Evolutionary conservation across 2,329 filamentous ascomycete species (phyloP), one percentile per base, ranked within the genome.

Genomic region (Pezicula carpinea): DNA sequence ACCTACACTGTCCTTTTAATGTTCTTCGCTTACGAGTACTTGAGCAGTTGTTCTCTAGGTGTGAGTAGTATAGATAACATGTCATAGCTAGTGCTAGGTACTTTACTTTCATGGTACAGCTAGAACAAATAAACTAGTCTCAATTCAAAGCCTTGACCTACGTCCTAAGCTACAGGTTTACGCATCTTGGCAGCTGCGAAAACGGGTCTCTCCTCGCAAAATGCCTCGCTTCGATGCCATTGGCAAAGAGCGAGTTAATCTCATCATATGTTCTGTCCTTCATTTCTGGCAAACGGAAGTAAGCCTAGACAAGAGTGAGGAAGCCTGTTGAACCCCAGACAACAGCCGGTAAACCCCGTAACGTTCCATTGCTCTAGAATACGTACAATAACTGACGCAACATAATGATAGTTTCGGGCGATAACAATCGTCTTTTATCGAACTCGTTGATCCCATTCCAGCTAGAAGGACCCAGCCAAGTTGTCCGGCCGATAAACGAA

Each of bases 311-410:
- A 1, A 67, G 53, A 22, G 66, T 66, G 3, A 64, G 31, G 17
- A 69, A 55, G 53, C 68, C 65, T 39, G 69, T 59, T 2, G 60
- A 65, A 17, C 62, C 66, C 59, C 62, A 71, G 32, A 72, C 60
- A 41, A 70, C n/a, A 70, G 4, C 65, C 69, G 42, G 61, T 69
- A 65, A 63, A 72, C 59, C 72, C 75, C 55, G 60, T 72, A 68
- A 70, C 70, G 53, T 70, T 69, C 64, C 71, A 73, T 3, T 68
- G 58, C 13, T 64, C 52, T 1, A 55, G 49, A 6, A 49, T 48
- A 17, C 39, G 64, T 43, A 58, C 60, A 34, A 68, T 49, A 17
- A 70, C 62, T 43, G 26, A 26, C 13, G 32, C 39, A 38, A 52
- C 26, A 39, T 69, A 66, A 57, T 69, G 69, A n/a, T 59, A 54